A percentile compares a stretch with the other conserved stretches of the same genome.
Evolutionary conservation across 805 yeast species (phyloP).

Genomic region (Tetrapisispora nanseiensis): DNA sequence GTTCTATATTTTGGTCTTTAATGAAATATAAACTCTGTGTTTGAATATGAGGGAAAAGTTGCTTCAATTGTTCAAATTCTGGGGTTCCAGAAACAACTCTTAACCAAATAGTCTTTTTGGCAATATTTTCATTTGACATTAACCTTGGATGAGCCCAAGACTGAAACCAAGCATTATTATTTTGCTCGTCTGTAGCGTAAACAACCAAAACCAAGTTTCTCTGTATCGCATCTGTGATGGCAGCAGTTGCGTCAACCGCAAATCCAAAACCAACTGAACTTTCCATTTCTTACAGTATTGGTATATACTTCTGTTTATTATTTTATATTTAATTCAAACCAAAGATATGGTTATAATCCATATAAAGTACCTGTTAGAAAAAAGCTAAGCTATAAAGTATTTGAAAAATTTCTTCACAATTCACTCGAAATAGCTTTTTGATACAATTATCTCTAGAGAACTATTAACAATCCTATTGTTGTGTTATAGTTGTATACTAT

Average conservation of each 20-base stretch:
- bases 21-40: constrained; percentile 53
- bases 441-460: too few relatives aligned
- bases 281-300: too few relatives aligned
- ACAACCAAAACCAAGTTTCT: constrained; percentile 34
- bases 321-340: too few relatives aligned
- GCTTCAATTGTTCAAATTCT: constrained; percentile 41
- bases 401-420: too few relatives aligned
- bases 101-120: constrained; percentile 29
- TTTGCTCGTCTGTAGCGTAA: constrained; percentile 21
- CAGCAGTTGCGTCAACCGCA: constrained; percentile 23
- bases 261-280: constrained; percentile 3
- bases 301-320: too few relatives aligned
- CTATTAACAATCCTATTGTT: too few relatives aligned
- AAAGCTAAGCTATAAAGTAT: too few relatives aligned
- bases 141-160: constrained; percentile 11
- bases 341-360: too few relatives aligned
- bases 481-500: too few relatives aligned
- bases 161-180: constrained; percentile 23
- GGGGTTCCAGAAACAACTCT: constrained; percentile 33
- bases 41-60: constrained; percentile 42
- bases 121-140: neutral
- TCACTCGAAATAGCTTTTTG: too few relatives aligned
- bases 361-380: too few relatives aligned
- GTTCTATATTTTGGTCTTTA: constrained; percentile 34
- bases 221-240: constrained; percentile 33